Evolutionary conservation across 495 filamentous ascomycete genomes (phyloP).

Genomic region (Penicillium salamii): DNA sequence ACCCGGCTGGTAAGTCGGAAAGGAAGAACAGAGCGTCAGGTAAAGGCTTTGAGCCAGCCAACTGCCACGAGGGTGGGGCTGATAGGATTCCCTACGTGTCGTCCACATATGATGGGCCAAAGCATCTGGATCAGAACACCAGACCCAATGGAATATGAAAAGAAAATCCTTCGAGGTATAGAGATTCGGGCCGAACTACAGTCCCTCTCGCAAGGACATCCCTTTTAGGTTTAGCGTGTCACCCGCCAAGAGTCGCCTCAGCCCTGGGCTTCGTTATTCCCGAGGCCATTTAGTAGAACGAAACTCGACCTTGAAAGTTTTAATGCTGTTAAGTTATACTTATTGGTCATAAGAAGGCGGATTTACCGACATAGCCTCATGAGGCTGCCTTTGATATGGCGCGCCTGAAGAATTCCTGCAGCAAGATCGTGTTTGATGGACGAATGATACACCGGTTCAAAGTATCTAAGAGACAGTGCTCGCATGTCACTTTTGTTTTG

Average conservation of each 20-base stretch:
- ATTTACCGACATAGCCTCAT: neutral
- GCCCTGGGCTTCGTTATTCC: conserved; percentile 4
- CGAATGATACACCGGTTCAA: neutral
- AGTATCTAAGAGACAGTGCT: no score
- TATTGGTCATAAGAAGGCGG: neutral
- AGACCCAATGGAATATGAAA: neutral
- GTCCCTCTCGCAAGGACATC: conserved; percentile 28
- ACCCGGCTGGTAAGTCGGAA: conserved; percentile 5
- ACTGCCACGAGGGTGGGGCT: conserved; percentile 6
- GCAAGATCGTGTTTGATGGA: neutral
- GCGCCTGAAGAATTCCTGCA: neutral
- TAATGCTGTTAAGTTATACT: neutral
- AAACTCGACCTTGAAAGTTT: neutral
- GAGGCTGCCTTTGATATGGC: neutral
- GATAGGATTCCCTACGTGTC: neutral
- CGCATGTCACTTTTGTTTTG: no score
- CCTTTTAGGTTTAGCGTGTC: conserved; percentile 22
- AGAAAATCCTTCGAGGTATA: conserved; percentile 8
- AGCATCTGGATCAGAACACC: conserved; percentile 8
- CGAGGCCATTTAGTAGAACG: neutral
- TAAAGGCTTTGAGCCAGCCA: neutral
- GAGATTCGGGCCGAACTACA: conserved; percentile 17
- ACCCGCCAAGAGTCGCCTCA: conserved; percentile 2
- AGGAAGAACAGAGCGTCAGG: neutral
- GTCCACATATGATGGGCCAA: neutral